Base-by-base conservation (phyloP, 106 monocot genomes). In the Dioscorea dumetorum region DNA sequence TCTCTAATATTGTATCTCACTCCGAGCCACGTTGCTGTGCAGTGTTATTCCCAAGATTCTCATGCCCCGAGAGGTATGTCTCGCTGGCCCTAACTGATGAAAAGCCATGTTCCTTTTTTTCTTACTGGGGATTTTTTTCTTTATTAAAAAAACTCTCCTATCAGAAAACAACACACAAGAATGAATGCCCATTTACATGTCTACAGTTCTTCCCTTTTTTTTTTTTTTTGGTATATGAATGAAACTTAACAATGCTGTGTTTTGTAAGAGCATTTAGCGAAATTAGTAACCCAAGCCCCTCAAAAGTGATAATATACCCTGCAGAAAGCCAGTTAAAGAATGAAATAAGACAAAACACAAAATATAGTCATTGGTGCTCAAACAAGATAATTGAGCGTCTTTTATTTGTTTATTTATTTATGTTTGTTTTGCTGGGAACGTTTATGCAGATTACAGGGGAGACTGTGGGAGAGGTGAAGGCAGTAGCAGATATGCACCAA, bases 401-500 rank as follows among this genome's bases (percentile, higher is more conserved):
- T 28, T 1, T 28, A 28, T 28, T 1, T 28, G 3, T 41, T 3
- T 41, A 41, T 41, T 23, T 66, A 21, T 50, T 41, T 19, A 49
- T 48, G 28, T 28, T 28, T 48, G 56, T 54, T 28, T 57, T 57
- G 16, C 14, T 68, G 24, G 24, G 3, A n/a, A 17, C 53, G 50
- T 48, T 67, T 69, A 33, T 69, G 69, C 69, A 69, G 69, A 69
- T 69, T 57, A 69, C 69, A 57, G 69, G 69, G 48, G 69, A 69
- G 53, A 69, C 69, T 33, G 69, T 69, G 33, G 69, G 69, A 33
- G 69, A 69, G 32, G 69, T 69, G 33, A 69, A 34, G 33, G 57
- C 69, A 57, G 69, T 69, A 18, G 69, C 69, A 69, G 69, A 69
- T 57, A 69, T 69, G 69, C 69, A 69, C 33, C 69, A 69, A 69